Evolutionary conservation across 2,329 filamentous ascomycete species (phyloP), one percentile per base, ranked within the genome.

Genomic region (Trichoderma harzianum): DNA sequence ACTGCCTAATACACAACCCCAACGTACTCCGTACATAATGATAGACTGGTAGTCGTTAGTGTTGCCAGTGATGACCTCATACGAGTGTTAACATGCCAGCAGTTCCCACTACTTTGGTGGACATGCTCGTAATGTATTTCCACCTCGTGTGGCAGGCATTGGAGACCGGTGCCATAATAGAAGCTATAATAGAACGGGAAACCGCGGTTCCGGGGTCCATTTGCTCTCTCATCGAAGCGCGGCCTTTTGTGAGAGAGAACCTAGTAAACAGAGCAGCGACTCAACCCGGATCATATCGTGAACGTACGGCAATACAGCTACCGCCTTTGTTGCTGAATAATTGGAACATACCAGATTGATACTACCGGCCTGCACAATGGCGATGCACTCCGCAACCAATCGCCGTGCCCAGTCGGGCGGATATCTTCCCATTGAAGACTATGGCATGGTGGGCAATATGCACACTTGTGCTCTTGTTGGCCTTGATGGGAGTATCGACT

Each of bases 401-500:
- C 78, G 78, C 66, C 78, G 80, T 34, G 76, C 76, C 28, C 81
- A 82, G 78, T 78, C 79, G 65, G 82, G 80, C 14, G 87, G 86
- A 36, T 89, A 89, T 75, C 83, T 88, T 32, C 87, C 87, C 61
- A 92, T 93, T 74, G 92, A 94, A 78, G 89, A 94, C 80, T 94
- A 94, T 84, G 92, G 92, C 70, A 87, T 94, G 80, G 93, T 94
- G 76, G 92, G 92, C 28, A 93, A 94, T 77, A 93, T 94, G 91
- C 87, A 90, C 76, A 94, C 92, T 1, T 93, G 91, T 82, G 91
- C 92, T 16, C 83, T 93, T n/a, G 86, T 93, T 26, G 91, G 90
- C 74, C 92, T 92, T 78, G 89, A 92, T 77, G 92, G 92, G 28
- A 91, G 91, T 74, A 81, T 94, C 71, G 92, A 93, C 78, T 93